phyloP scores from a whole-genome alignment of 495 filamentous ascomycete genomes.

The Pyrenopolyporus hunteri region DNA sequence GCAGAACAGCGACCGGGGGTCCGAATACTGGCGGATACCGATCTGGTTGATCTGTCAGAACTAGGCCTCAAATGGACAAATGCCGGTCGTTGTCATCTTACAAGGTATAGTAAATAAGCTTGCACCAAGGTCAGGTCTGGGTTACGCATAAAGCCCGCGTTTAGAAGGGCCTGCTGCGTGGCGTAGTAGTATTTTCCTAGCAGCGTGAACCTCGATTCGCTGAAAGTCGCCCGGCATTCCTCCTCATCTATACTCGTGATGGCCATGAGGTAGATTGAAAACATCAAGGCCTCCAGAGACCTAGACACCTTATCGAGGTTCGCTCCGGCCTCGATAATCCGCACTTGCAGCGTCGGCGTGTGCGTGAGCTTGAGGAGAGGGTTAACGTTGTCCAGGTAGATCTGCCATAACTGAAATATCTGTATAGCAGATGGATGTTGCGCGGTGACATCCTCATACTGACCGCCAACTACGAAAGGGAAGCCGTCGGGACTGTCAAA shows the following conservation, averaged over 20 bases:
- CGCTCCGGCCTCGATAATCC: constrained; percentile 57
- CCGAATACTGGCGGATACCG: constrained; percentile 53
- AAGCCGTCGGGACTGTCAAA: constrained; percentile 61
- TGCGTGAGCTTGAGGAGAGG: constrained; percentile 73
- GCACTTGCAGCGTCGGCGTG: constrained; percentile 63
- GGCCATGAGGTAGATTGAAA: constrained; percentile 62
- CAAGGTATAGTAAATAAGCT: constrained; percentile 61
- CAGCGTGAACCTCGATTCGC: constrained; percentile 51
- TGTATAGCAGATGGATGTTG: constrained; percentile 72
- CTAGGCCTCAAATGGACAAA: constrained; percentile 27
- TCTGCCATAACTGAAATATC: constrained; percentile 76
- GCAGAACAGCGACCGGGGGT: constrained; percentile 55
- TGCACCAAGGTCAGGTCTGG: constrained; percentile 60
- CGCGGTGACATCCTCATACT: constrained; percentile 52
- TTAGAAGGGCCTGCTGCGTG: constrained; percentile 62
- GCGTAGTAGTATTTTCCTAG: constrained; percentile 55
- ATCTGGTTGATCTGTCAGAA: constrained; percentile 46
- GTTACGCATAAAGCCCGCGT: constrained; percentile 62
- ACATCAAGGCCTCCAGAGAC: constrained; percentile 61
- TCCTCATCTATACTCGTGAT: constrained; percentile 58
- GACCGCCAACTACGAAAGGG: constrained; percentile 62
- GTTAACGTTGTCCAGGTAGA: constrained; percentile 71
- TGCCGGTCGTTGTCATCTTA: constrained; percentile 43
- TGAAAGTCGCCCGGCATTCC: constrained; percentile 58
- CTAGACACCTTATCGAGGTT: constrained; percentile 55